phyloP scores from a whole-genome alignment of 805 yeast genomes.

The Lachancea cidri region DNA sequence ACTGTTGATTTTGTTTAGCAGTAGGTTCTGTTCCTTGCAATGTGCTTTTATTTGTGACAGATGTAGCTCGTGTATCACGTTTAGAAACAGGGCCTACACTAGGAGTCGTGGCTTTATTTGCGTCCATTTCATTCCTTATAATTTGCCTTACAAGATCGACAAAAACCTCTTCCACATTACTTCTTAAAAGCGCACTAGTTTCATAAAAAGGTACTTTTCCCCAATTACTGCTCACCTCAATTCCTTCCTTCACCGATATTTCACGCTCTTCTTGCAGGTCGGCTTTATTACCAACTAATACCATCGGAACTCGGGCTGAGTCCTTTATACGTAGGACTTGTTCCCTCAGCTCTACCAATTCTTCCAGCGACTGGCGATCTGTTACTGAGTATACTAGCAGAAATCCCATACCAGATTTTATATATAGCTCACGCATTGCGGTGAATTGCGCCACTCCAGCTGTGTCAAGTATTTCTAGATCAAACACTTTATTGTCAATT shows the following conservation, averaged over 20 bases:
- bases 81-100: conserved; percentile 4
- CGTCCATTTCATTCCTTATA: conserved; percentile 36
- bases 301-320: conserved; percentile 72
- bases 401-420: conserved; percentile 87
- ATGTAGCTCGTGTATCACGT: conserved; percentile 2
- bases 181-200: conserved; percentile 85
- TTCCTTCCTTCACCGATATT: conserved; percentile 77
- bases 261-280: conserved; percentile 73
- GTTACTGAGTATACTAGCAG: conserved; percentile 81
- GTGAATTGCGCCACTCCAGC: conserved; percentile 95
- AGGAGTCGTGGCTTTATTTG: conserved; percentile 3
- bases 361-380: conserved; percentile 69
- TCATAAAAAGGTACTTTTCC: conserved; percentile 89
- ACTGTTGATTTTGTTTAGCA: background rate
- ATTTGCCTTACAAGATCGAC: conserved; percentile 85
- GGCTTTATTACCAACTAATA: conserved; percentile 85
- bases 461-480: conserved; percentile 83
- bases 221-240: conserved; percentile 78
- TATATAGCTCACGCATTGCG: conserved; percentile 87
- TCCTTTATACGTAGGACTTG: conserved; percentile 84
- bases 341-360: conserved; percentile 70
- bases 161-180: conserved; percentile 88
- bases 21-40: background rate
- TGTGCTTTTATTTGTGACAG: background rate
- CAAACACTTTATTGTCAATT: conserved; percentile 82